Base-by-base conservation (phyloP, 2,329 filamentous ascomycete species). In the Cytospora piceae region DNA sequence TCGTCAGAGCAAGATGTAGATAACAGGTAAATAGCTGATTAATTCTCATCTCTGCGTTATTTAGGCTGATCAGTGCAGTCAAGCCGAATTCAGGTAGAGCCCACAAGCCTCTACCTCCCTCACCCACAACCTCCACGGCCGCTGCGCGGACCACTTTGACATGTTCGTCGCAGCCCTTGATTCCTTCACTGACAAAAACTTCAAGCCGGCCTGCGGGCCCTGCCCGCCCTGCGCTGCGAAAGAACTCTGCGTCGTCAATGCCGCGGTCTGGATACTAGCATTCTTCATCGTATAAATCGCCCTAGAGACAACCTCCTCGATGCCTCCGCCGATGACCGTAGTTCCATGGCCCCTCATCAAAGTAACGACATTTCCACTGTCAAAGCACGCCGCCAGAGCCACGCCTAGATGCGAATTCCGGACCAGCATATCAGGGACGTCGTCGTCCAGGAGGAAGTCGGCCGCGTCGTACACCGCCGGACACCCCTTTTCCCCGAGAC, bases 321-420 rank as follows among this genome's bases (percentile, higher is more conserved):
- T 77, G 62, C 71, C 74, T 0, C 68, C 67, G 0, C 74, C 80
- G 8, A 76, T 65, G 2, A 75, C 73, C 1, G 80, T 80, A 68
- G 79, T 81, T 2, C 81, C 81, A 66, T 83, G 80, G 4, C 78
- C 75, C 2, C 76, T 72, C 81, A 83, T 82, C 56, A 83, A 71
- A 1, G 80, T 76, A 5, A 81, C 78, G 7, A 72, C 72, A 46
- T 76, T 71, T 12, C 69, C 70, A 4, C 65, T 67, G 12, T 72
- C 69, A 63, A 80, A 81, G 4, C 55, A 66, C 3, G 67, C 61
- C 11, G 79, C 78, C 9, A 82, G 73, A 8, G 72, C 70, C 22
- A 70, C 67, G 9, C 77, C 78, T 5, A 79, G 74, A 15, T 69
- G 69, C n/a, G 68, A 32, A 42, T 71, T 75, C 9, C 74, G 72